Conservation (phyloP, 2,329 filamentous ascomycete genomes). For the Paramyrothecium roridum region DNA sequence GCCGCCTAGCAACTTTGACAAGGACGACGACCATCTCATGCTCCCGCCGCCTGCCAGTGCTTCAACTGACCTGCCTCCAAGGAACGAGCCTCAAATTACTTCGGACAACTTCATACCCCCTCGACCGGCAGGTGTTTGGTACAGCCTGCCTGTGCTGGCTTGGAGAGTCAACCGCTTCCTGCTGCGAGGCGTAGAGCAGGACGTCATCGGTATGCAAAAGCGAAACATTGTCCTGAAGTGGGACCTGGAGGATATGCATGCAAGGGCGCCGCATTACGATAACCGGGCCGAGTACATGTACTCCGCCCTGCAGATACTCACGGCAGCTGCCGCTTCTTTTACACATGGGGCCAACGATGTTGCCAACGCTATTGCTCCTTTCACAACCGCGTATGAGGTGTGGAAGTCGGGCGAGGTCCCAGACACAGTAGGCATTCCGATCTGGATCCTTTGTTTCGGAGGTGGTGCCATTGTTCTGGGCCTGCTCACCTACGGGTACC, state of each 20-base stretch:
- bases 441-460: constrained; percentile 48
- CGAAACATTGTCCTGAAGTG: constrained; percentile 44
- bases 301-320: constrained; percentile 43
- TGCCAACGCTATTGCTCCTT: constrained; percentile 48
- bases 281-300: constrained; percentile 51
- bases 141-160: constrained; percentile 32
- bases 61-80: constrained; percentile 8
- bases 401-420: constrained; percentile 39
- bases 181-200: constrained; percentile 45
- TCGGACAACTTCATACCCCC: constrained; percentile 23
- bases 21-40: constrained; percentile 24
- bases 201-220: constrained; percentile 43
- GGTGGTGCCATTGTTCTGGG: constrained; percentile 50
- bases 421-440: constrained; percentile 35
- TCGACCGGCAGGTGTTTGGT: constrained; percentile 35
- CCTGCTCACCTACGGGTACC: constrained; percentile 61
- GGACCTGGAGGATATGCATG: constrained; percentile 46
- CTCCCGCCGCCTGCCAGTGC: constrained; percentile 25
- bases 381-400: constrained; percentile 48
- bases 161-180: constrained; percentile 38
- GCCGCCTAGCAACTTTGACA: constrained; percentile 17
- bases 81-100: constrained; percentile 2
- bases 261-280: constrained; percentile 45
- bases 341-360: constrained; percentile 57
- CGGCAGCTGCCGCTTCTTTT: constrained; percentile 53